Evolutionary conservation across 176 grass and related monocot species (phyloP).

Genomic region (Leersia perrieri): DNA sequence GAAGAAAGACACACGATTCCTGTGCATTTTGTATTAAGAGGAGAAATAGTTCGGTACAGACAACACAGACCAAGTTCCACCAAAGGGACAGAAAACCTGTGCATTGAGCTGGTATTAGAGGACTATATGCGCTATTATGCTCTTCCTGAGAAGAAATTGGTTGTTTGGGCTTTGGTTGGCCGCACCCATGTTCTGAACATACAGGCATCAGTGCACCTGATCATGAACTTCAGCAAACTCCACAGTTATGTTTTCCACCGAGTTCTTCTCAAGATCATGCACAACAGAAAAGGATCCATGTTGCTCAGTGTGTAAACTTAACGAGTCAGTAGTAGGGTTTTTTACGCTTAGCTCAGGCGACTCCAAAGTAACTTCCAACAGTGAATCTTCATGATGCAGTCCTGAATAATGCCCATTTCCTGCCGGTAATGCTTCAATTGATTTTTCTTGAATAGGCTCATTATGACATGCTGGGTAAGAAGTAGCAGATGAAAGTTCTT

Average conservation of each 20-base stretch:
- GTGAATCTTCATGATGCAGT: neutral
- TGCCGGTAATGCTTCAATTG: neutral
- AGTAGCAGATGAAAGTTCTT: neutral
- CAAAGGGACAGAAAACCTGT: too few relatives aligned
- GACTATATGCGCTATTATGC: too few relatives aligned
- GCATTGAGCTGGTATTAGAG: too few relatives aligned
- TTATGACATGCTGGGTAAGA: neutral
- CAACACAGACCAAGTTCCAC: neutral
- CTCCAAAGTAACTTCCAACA: neutral
- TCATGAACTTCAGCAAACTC: neutral
- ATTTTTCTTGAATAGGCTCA: neutral
- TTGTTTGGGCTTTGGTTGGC: neutral
- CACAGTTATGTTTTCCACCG: neutral
- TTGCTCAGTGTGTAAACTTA: neutral
- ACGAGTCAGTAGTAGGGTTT: neutral
- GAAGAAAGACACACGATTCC: neutral
- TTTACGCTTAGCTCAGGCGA: neutral
- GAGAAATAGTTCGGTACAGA: neutral
- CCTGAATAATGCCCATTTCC: slow-evolving; percentile 8
- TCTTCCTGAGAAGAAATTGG: neutral
- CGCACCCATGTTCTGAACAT: too few relatives aligned
- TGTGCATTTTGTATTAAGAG: neutral
- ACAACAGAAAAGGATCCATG: neutral
- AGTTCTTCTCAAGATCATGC: neutral
- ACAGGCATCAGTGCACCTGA: neutral